Evolutionary conservation across 257 asterid species (phyloP), one percentile per base, ranked within the genome.

Genomic region (Thymus mandschuricus): DNA sequence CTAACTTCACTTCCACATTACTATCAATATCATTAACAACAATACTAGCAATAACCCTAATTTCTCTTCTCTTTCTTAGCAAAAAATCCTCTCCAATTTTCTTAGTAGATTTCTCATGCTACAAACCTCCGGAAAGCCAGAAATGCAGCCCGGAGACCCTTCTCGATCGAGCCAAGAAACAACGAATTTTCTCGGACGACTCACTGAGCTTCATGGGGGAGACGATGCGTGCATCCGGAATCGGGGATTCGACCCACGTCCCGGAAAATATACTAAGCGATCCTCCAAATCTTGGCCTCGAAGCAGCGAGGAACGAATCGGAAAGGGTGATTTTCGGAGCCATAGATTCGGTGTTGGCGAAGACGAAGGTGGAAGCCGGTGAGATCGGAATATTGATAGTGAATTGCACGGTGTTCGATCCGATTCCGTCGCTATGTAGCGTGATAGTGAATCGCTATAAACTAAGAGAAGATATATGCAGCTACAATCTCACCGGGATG

Each of bases 301-400:
- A 72, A 30, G 83, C 81, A 52, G 86, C 92, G 2, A 74, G 86
- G 35, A 41, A 58, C 0, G 95, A 86, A 59, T 81, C 95, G 0
- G 88, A 87, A 75, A 75, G 70, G 0, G 93, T 83, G 49, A 80
- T 85, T 81, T 87, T 85, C 46, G 93, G 89, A 1, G 87, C 93
- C 8, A 31, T 87, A 8, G 93, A 87, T 65, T 52, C 74, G 1
- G 56, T 87, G 5, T 59, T 87, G 31, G 15, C 8, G 1, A 85
- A 85, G 66, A 85, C 90, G 1, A 72, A 77, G 10, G 56, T 88
- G 4, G 64, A 64, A 1, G 67, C 75, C 1, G 60, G 69, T 65
- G 92, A 86, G 40, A 82, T 88, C 3, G 90, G 88, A 10, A 72
- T 88, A 15, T 80, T 88, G 10, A 78, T 88, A 0, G 87, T 88